A percentile compares a stretch with the other conserved stretches of the same genome.
Evolutionary conservation across 2,329 filamentous ascomycete species (phyloP).

Genomic region (Ceratocystis cacaofunesta): DNA sequence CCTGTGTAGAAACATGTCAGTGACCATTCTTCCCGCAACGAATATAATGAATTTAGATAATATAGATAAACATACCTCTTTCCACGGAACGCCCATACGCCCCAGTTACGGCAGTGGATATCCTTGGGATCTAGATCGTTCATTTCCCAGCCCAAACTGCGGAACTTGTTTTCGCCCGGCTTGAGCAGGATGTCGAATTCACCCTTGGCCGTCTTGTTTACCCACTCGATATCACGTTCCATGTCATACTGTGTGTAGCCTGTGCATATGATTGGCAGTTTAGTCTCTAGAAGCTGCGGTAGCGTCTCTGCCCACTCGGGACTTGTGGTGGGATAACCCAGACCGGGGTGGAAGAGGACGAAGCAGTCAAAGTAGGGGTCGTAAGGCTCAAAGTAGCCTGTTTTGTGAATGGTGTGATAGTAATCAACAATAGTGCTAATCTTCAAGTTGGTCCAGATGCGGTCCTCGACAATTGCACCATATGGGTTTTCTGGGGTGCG

Average conservation of each 20-base stretch:
- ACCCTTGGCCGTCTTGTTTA: conserved; percentile 67
- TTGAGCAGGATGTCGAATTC: conserved; percentile 87
- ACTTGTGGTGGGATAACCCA: conserved; percentile 83
- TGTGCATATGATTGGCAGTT: conserved; percentile 84
- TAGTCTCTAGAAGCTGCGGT: conserved; percentile 82
- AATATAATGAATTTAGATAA: background rate
- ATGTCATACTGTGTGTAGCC: conserved; percentile 95
- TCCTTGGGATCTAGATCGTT: conserved; percentile 93
- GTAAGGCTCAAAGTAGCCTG: conserved; percentile 80
- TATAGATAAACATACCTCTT: conserved; percentile 55
- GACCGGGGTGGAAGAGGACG: conserved; percentile 87
- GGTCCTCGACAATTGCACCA: conserved; percentile 84
- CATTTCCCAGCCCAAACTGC: conserved; percentile 89
- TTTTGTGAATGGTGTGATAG: conserved; percentile 89
- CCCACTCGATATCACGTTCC: conserved; percentile 82
- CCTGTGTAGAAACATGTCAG: conserved; percentile 28
- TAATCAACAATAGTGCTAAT: conserved; percentile 97
- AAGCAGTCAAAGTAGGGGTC: conserved; percentile 98
- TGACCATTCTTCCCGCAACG: background rate
- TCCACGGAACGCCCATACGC: conserved; percentile 89
- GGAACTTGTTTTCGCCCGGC: conserved; percentile 85
- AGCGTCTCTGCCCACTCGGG: conserved; percentile 91
- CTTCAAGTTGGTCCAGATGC: conserved; percentile 78
- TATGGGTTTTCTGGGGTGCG: conserved; percentile 79
- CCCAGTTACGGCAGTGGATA: conserved; percentile 92